Evolutionary conservation across 1,284 basidiomycete species (phyloP), one percentile per base, ranked within the genome.

Genomic region (Kalmanozyma brasiliensis): DNA sequence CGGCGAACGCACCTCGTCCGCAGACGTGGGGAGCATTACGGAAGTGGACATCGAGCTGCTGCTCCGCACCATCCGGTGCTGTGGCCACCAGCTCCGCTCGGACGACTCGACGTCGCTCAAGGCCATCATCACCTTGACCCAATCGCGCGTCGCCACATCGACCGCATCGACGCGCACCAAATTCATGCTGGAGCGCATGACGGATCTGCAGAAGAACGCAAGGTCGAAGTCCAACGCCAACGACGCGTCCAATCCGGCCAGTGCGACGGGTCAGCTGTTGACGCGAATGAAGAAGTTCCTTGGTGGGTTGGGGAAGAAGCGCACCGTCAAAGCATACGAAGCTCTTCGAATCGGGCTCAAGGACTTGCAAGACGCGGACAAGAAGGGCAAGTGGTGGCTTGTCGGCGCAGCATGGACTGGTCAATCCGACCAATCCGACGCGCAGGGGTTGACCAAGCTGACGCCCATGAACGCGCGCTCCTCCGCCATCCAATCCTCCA

Each of bases 361-460:
- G n/a, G 95, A 98, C 82, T 86, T 98, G 10, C 89, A 88, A 58
- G 88, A 89, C 1, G 91, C 93, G 0, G 89, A 92, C 53, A 90
- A 87, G 26, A 91, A 89, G 77, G 96, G 96, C 2, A 96, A 95
- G 84, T 98, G 96, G 96, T 98, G 96, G 96, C 86, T 98, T 2
- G 92, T 98, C 33, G 96, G 95, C 23, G 93, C 95, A 0, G 95
- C 92, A 1, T 99, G 95, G 95, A 87, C 88, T 24, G 95, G 95
- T 1, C 90, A 98, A 77, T 92, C 93, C 3, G 86, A 97, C 1
- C 85, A 90, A 22, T 91, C 93, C 57, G 76, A 64, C 23, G 14
- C 88, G 4, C 42, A 52, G 19, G 67, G 67, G 0, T 24, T 70
- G 8, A 70, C 67, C 37, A 70, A 70, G 49, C 26, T 70, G 14